Percentiles rank a stretch among this genome's conserved stretches.
These are phyloP conservation scores for Sarcomyxa edulis DNA, from an alignment of 768 basidiomycete genomes.

Conservation along the genomic window DNA sequence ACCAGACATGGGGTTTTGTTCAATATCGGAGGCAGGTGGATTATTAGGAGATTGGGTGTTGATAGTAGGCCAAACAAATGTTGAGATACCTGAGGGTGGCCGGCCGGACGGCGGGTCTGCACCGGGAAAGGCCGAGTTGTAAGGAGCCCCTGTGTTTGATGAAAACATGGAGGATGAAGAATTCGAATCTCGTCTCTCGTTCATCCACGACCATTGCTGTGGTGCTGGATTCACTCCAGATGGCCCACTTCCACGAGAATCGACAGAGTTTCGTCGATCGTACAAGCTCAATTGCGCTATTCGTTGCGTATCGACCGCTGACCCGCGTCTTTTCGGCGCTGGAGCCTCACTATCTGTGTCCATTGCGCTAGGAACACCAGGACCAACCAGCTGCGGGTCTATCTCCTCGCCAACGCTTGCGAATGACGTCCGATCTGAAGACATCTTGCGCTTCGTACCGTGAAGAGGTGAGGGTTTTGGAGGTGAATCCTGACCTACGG, in stretches of 20 bases:
- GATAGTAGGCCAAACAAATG: conserved; percentile 72
- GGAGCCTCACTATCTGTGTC: conserved; percentile 54
- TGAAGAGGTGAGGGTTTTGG: conserved; percentile 36
- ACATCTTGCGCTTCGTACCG: conserved; percentile 83
- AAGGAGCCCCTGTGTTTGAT: conserved; percentile 40
- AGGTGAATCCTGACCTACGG: conserved; percentile 47
- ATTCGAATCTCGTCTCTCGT: conserved; percentile 70
- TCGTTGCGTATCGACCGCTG: conserved; percentile 72
- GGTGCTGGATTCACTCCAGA: too few relatives aligned
- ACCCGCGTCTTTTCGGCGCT: conserved; percentile 78
- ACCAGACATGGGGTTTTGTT: conserved; percentile 37
- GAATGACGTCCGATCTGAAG: conserved; percentile 52
- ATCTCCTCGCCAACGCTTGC: conserved; percentile 55
- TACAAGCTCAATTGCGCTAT: conserved; percentile 72
- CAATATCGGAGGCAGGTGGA: conserved; percentile 27
- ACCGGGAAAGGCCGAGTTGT: conserved; percentile 52
- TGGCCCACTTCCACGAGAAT: conserved; percentile 42
- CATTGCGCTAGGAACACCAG: conserved; percentile 59
- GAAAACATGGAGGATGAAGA: conserved; percentile 54
- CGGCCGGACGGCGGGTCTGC: conserved; percentile 62
- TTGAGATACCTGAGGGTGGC: conserved; percentile 55
- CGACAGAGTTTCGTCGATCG: conserved; percentile 75
- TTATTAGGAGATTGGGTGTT: conserved; percentile 30
- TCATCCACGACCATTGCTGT: conserved; percentile 52
- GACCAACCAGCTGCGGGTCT: conserved; percentile 63